Percentiles rank a stretch among this genome's conserved stretches.
Conservation (phyloP, 2,329 filamentous ascomycete genomes). For the Fulvia fulva region DNA sequence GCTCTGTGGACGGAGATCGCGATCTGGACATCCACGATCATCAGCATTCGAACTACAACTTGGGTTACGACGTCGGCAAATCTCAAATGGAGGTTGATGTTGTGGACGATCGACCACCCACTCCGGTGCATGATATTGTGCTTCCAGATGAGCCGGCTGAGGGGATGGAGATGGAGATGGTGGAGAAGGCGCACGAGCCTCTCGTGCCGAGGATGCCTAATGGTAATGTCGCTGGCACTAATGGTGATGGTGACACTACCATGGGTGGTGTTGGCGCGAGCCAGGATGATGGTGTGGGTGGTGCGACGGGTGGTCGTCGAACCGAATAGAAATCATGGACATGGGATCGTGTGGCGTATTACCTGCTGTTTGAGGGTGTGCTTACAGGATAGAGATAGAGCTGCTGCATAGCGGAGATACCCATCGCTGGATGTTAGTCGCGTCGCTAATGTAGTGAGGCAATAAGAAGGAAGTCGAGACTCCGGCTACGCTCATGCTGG, state of each 20-base stretch:
- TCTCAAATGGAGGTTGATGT: not conserved
- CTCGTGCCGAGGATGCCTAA: conserved; percentile 2
- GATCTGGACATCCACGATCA: not conserved
- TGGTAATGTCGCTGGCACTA: not conserved
- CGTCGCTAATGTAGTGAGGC: no score
- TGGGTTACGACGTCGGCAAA: conserved; percentile 3
- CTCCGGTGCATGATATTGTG: conserved; percentile 15
- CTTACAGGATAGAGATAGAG: no score
- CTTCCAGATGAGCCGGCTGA: conserved; percentile 1
- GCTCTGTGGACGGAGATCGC: not conserved
- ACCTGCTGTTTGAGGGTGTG: no score
- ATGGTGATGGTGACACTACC: conserved; percentile 4
- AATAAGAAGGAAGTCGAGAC: no score
- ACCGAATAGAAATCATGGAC: not conserved
- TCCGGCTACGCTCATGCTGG: no score
- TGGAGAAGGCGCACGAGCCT: conserved; percentile 20
- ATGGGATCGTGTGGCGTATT: no score
- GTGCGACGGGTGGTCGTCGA: conserved; percentile 4
- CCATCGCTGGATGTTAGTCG: no score
- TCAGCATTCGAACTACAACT: not conserved
- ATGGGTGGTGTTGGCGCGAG: conserved; percentile 13
- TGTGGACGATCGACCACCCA: not conserved
- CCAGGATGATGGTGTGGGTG: conserved; percentile 14
- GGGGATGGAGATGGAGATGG: conserved; percentile 24
- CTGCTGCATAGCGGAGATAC: no score